Evolutionary conservation across 345 rosid genomes (phyloP).

Genomic region (Aquilaria sinensis): DNA sequence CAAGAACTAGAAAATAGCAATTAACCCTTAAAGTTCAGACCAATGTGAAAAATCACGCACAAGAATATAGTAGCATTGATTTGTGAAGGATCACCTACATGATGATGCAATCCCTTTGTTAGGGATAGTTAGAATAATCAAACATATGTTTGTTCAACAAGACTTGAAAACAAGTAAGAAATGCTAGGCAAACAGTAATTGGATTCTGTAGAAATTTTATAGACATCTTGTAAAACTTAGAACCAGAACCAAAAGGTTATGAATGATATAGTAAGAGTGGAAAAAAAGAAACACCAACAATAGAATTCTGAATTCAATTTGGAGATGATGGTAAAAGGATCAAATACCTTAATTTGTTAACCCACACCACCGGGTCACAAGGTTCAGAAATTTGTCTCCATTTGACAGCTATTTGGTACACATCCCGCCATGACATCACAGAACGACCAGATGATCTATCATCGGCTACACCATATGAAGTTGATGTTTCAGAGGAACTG

Average conservation of each 20-base stretch:
- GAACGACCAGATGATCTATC: slow-evolving; percentile 57
- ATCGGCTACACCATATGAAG: slow-evolving; percentile 52
- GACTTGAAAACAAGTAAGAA: no score
- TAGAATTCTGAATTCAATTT: slow-evolving; percentile 7
- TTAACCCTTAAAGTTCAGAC: no score
- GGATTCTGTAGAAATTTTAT: no score
- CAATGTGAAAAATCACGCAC: no score
- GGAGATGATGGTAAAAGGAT: slow-evolving; percentile 4
- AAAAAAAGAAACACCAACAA: slow-evolving; percentile 2
- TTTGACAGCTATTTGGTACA: slow-evolving; percentile 76
- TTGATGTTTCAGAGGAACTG: slow-evolving; percentile 59
- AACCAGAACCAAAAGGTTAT: neutral
- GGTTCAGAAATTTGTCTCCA: slow-evolving; percentile 99
- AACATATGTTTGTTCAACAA: no score
- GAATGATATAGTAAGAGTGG: neutral
- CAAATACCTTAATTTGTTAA: slow-evolving; percentile 75
- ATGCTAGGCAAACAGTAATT: no score
- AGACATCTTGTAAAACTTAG: neutral
- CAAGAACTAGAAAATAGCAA: no score
- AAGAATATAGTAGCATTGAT: no score
- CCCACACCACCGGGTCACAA: slow-evolving; percentile 98
- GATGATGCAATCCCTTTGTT: no score
- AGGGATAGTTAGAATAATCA: no score
- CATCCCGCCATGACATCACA: slow-evolving; percentile 76
- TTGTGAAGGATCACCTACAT: no score